Base-by-base conservation (phyloP, 1,284 basidiomycete species). In the Heterobasidion annosum region DNA sequence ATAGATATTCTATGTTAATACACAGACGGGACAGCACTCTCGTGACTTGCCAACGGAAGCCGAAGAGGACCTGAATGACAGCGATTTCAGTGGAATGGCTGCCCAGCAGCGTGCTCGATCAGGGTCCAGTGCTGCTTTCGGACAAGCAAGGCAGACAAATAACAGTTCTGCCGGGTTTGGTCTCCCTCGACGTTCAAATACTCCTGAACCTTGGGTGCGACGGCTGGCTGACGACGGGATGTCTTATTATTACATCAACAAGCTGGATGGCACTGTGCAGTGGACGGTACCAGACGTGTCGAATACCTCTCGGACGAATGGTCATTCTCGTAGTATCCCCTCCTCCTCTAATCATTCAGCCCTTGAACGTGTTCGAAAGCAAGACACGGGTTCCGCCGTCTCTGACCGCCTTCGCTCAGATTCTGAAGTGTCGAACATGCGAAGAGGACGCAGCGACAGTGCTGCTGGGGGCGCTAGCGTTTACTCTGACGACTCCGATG, bases 1-100 rank as follows among this genome's bases (percentile, higher is more conserved):
- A n/a, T 51, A 98, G 89, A 91, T 98, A 66, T 93, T 87, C 75
- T 98, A 97, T 70, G 81, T 92, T 61, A 98, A 98, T 65, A 90
- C 89, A 0, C 80, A 89, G 61, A 98, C 94, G 1, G 93, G 93
- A 40, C 85, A 94, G 65, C 85, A 83, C 43, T 84, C 92, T 12
- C 82, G 83, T 63, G 92, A 98, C 62, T 72, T 97, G 43, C 95
- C 95, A n/a, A 73, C 73, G 47, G 83, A 88, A 63, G 72, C 76
- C 19, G 84, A 86, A 52, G 80, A 82, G 18, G 69, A 72, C 37
- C 68, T 71, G 47, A 76, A 80, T 1, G 82, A 85, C 56, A 76
- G 72, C 34, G 84, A 83, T 58, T 70, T 85, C 37, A 77, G 76
- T 44, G 79, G 77, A 8, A 67, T 86, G 53, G 72, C 72, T n/a